phyloP scores from a whole-genome alignment of 805 yeast species.

The Kuraishia piskuri region DNA sequence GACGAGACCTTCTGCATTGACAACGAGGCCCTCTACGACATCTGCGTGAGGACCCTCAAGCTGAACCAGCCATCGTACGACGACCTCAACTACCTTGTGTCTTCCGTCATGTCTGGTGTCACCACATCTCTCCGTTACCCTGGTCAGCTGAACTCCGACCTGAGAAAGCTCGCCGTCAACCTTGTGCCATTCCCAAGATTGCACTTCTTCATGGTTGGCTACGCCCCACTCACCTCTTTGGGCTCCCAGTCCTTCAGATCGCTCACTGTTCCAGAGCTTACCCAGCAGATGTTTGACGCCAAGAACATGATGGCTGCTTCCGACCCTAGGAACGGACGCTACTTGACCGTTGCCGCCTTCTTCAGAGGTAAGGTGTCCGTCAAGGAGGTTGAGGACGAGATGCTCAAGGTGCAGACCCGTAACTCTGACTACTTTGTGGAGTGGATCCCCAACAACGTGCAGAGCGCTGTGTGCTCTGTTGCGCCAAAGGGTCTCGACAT shows the following conservation, averaged over 20 bases:
- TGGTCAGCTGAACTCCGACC: slow-evolving; percentile 88
- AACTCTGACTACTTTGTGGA: slow-evolving; percentile 82
- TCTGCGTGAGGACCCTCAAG: slow-evolving; percentile 80
- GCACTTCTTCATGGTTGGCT: slow-evolving; percentile 93
- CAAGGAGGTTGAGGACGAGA: slow-evolving; percentile 91
- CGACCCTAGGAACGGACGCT: slow-evolving; percentile 85
- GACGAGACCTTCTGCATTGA: slow-evolving; percentile 95
- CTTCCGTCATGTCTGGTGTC: slow-evolving; percentile 92
- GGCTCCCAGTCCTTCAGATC: slow-evolving; percentile 79
- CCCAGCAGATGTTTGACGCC: slow-evolving; percentile 89
- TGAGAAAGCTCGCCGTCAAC: slow-evolving; percentile 89
- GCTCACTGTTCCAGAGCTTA: slow-evolving; percentile 80
- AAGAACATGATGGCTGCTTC: slow-evolving; percentile 95
- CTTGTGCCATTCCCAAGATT: slow-evolving; percentile 92
- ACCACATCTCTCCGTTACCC: slow-evolving; percentile 92
- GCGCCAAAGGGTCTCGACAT: slow-evolving; percentile 81
- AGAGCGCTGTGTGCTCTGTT: slow-evolving; percentile 87
- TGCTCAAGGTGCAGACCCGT: slow-evolving; percentile 75
- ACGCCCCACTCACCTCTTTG: slow-evolving; percentile 82
- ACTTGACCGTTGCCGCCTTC: slow-evolving; percentile 88
- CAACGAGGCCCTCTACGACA: slow-evolving; percentile 87
- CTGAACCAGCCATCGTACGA: slow-evolving; percentile 69
- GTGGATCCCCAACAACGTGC: slow-evolving; percentile 95
- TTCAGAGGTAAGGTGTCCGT: slow-evolving; percentile 90
- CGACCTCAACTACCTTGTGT: slow-evolving; percentile 75